Conservation (phyloP, 306 rosid genomes). For the Rosa multiflora region DNA sequence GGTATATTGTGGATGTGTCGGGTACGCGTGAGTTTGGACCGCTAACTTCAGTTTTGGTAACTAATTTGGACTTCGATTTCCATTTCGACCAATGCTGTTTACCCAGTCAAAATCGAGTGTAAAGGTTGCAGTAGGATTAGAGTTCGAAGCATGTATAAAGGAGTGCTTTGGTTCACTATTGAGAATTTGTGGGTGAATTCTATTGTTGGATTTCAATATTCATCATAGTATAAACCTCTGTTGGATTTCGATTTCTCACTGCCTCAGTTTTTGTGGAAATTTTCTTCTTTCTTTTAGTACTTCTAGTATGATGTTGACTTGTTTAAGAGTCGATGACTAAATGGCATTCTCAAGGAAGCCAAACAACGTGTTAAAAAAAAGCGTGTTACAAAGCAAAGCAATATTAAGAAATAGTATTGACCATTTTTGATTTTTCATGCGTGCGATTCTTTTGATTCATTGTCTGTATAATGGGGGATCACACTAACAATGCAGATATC, state of each 20-base stretch:
- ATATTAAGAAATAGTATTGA: not conserved
- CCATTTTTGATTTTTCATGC: not conserved
- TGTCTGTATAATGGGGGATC: slow-evolving; percentile 12
- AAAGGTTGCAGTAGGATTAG: not conserved
- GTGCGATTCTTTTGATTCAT: slow-evolving; percentile 5
- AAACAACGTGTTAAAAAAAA: not conserved
- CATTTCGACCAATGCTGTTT: not conserved
- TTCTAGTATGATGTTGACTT: not conserved
- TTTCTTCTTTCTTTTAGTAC: not conserved
- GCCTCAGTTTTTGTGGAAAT: not conserved
- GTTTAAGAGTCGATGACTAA: not conserved
- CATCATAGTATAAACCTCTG: not conserved
- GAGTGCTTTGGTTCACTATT: not conserved
- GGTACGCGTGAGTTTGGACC: too few relatives aligned
- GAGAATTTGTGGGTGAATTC: not conserved
- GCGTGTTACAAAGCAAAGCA: not conserved
- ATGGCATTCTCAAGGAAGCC: not conserved
- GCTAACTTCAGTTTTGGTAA: not conserved
- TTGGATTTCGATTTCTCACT: not conserved
- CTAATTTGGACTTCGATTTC: not conserved
- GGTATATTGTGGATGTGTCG: not conserved
- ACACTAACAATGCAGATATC: not conserved
- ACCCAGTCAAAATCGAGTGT: not conserved
- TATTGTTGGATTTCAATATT: not conserved
- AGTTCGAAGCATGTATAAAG: not conserved